Percentiles rank a stretch among this genome's conserved stretches.
Evolutionary conservation across 2,329 filamentous ascomycete species (phyloP).

Genomic region (Lomentospora prolificans): DNA sequence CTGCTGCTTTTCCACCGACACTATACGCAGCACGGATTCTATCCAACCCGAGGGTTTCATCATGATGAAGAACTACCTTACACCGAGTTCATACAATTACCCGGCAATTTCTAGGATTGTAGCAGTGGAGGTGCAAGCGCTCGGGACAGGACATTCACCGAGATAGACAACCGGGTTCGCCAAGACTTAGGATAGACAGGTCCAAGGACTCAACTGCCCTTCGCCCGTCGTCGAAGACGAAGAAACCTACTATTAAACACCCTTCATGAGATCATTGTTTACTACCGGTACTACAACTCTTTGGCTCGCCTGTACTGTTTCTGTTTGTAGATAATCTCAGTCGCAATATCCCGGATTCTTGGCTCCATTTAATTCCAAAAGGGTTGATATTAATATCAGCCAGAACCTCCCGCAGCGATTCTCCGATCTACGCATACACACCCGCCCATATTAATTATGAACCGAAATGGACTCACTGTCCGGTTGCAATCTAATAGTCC

Average conservation of each 20-base stretch:
- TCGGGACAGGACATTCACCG: no score
- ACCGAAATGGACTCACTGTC: background rate
- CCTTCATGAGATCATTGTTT: background rate
- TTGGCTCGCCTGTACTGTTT: slow-evolving; percentile 4
- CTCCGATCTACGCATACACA: slow-evolving; percentile 7
- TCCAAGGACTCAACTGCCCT: no score
- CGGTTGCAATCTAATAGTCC: background rate
- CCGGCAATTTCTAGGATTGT: no score
- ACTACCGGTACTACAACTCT: slow-evolving; percentile 4
- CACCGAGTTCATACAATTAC: no score
- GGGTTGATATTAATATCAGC: background rate
- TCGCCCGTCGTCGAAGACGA: no score
- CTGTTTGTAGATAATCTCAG: slow-evolving; percentile 7
- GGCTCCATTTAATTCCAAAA: background rate
- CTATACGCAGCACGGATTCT: no score
- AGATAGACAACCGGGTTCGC: no score
- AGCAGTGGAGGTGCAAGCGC: no score
- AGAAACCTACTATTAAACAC: background rate
- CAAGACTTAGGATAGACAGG: no score
- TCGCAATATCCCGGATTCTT: background rate
- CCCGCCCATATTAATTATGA: slow-evolving; percentile 1
- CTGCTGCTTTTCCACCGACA: no score
- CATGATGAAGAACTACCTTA: no score
- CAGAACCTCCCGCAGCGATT: slow-evolving; percentile 1
- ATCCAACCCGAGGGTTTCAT: no score